A percentile compares a stretch with the other conserved stretches of the same genome.
Evolutionary conservation across 495 filamentous ascomycete genomes (phyloP).

Genomic region (Hyaloscypha bicolor): DNA sequence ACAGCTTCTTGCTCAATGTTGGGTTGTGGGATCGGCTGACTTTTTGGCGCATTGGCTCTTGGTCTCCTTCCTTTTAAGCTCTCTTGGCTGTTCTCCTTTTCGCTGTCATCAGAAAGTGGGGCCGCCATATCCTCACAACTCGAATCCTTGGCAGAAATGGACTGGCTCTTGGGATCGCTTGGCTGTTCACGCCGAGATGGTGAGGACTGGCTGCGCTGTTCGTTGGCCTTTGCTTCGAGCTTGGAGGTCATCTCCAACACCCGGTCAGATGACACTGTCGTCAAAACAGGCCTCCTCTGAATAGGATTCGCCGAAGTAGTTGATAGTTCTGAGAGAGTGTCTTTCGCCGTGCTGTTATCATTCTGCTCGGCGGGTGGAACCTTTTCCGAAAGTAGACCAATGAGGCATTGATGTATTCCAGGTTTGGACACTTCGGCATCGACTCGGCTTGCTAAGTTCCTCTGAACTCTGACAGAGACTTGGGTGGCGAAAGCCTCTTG

Average conservation of each 20-base stretch:
- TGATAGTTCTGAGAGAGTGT: neutral
- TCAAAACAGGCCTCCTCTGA: neutral
- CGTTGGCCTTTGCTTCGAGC: constrained; percentile 5
- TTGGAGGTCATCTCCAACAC: constrained; percentile 1
- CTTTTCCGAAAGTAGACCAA: neutral
- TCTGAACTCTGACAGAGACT: neutral
- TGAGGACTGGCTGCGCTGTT: neutral
- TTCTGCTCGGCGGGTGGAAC: neutral
- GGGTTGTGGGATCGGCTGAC: neutral
- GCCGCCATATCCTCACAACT: neutral
- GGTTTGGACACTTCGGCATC: neutral
- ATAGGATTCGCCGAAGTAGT: neutral
- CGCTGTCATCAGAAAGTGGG: constrained; percentile 12
- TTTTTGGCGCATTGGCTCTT: neutral
- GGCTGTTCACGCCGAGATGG: neutral
- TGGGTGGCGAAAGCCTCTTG: constrained; percentile 23
- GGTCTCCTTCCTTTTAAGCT: constrained; percentile 5
- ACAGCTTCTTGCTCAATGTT: constrained; percentile 1
- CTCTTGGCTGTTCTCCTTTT: constrained; percentile 30
- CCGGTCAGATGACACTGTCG: neutral
- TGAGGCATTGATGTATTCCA: neutral
- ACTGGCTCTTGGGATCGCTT: neutral
- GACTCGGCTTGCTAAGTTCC: neutral
- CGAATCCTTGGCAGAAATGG: neutral
- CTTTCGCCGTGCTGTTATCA: neutral